phyloP scores from a whole-genome alignment of 257 asterid genomes.

The Nicotiana undulata region DNA sequence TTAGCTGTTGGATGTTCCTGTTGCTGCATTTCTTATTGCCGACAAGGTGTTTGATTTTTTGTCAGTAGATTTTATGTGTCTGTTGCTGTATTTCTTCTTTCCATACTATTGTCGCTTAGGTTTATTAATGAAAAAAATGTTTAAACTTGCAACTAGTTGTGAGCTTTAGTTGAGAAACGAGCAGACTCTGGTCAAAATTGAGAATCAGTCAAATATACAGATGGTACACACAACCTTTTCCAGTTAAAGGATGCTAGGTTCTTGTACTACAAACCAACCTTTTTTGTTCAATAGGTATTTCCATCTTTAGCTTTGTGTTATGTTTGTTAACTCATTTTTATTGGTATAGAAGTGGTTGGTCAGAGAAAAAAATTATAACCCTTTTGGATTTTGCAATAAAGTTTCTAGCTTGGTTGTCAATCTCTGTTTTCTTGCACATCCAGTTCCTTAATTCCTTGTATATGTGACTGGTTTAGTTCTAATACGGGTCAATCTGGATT shows the following conservation, averaged over 20 bases:
- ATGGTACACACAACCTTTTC: not conserved
- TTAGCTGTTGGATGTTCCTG: too few species aligned
- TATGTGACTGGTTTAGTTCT: too few species aligned
- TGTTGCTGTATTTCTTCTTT: too few species aligned
- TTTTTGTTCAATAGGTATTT: conserved; percentile 39
- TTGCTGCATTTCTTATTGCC: too few species aligned
- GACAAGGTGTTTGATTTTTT: too few species aligned
- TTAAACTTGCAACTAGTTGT: not conserved
- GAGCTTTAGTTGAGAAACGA: not conserved
- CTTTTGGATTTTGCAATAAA: conserved; percentile 48
- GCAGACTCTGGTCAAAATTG: not conserved
- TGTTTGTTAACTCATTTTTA: conserved; percentile 43
- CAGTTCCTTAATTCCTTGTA: conserved; percentile 31
- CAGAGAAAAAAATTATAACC: conserved; percentile 55
- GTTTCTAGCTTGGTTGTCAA: conserved; percentile 47
- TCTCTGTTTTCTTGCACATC: conserved; percentile 41
- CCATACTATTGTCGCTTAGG: not conserved
- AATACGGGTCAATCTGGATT: too few species aligned
- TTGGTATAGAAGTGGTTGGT: conserved; percentile 64
- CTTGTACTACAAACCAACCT: conserved; percentile 25
- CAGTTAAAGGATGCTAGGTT: not conserved
- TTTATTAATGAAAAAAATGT: not conserved
- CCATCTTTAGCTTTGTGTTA: conserved; percentile 37
- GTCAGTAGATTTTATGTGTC: too few species aligned
- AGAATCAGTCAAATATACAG: not conserved